Conservation (phyloP, 495 filamentous ascomycete species). For the Ramalina intermedia region DNA sequence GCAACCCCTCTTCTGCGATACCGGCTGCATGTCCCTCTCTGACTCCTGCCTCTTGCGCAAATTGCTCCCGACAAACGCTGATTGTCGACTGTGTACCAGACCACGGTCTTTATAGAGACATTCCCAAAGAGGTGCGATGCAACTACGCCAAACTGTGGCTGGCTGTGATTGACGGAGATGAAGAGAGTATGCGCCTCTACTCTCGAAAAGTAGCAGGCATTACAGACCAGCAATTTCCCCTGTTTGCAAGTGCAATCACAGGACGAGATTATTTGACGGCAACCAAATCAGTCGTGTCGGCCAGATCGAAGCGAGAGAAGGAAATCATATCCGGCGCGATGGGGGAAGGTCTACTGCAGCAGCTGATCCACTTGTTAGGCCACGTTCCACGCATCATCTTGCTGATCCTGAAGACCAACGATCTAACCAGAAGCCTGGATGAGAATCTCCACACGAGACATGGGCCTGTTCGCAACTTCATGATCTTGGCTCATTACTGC, state of each 20-base stretch:
- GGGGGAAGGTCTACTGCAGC: conserved; percentile 72
- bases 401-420: conserved; percentile 95
- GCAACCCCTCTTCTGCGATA: no score
- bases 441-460: conserved; percentile 83
- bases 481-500: conserved; percentile 90
- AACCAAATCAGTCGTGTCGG: conserved; percentile 38
- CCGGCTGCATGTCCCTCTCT: conserved; percentile 27
- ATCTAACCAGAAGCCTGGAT: conserved; percentile 86
- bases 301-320: conserved; percentile 59
- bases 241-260: conserved; percentile 94
- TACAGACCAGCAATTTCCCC: conserved; percentile 79
- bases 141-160: conserved; percentile 97
- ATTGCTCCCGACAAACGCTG: no score
- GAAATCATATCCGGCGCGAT: conserved; percentile 66
- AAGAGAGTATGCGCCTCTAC: conserved; percentile 72
- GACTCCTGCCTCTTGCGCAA: no score
- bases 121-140: conserved; percentile 59
- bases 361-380: conserved; percentile 70
- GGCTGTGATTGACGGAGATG: conserved; percentile 79
- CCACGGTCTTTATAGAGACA: conserved; percentile 91
- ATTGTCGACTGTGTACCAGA: conserved; percentile 26
- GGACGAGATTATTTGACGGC: conserved; percentile 78
- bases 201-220: conserved; percentile 80
- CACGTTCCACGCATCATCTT: conserved; percentile 85
- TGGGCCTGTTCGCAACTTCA: conserved; percentile 75